These are phyloP conservation scores for Fusarium oxysporum DNA, from an alignment of 2,329 filamentous ascomycete species.

Conservation along the genomic window DNA sequence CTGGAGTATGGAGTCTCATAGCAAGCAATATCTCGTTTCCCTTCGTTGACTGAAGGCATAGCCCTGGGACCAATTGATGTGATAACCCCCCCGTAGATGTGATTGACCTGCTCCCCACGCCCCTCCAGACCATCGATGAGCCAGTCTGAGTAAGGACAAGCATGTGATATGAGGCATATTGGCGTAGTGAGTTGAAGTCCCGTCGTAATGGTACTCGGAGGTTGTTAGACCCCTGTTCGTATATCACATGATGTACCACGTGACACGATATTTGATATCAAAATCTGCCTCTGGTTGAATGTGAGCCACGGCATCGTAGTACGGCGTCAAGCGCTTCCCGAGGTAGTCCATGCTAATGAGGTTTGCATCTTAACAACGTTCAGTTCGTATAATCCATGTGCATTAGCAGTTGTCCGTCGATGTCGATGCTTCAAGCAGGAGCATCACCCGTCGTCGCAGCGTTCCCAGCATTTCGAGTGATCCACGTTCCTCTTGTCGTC, in stretches of 20 bases:
- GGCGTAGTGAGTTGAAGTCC: slow-evolving; percentile 23
- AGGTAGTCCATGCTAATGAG: too few relatives aligned
- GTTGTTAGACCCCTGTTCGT: slow-evolving; percentile 31
- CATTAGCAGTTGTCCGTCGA: too few relatives aligned
- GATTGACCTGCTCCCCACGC: slow-evolving; percentile 34
- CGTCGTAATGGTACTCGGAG: slow-evolving; percentile 21
- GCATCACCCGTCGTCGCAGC: slow-evolving; percentile 5
- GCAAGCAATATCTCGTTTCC: slow-evolving; percentile 41
- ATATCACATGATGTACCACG: slow-evolving; percentile 36
- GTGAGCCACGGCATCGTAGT: neutral
- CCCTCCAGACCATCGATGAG: slow-evolving; percentile 27
- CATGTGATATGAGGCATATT: slow-evolving; percentile 39
- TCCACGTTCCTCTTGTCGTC: slow-evolving; percentile 59
- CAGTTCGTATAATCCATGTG: neutral
- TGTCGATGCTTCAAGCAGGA: slow-evolving; percentile 25
- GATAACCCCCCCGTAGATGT: slow-evolving; percentile 46
- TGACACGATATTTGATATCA: neutral
- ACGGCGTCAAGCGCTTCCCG: neutral
- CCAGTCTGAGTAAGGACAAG: slow-evolving; percentile 25
- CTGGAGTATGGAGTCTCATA: slow-evolving; percentile 44
- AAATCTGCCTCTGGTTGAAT: neutral
- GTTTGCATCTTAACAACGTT: neutral
- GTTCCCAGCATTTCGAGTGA: slow-evolving; percentile 37
- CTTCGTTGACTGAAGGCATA: slow-evolving; percentile 26
- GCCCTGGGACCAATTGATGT: slow-evolving; percentile 34